phyloP scores from a whole-genome alignment of 2,329 filamentous ascomycete genomes.

The Aschersonia sp. region DNA sequence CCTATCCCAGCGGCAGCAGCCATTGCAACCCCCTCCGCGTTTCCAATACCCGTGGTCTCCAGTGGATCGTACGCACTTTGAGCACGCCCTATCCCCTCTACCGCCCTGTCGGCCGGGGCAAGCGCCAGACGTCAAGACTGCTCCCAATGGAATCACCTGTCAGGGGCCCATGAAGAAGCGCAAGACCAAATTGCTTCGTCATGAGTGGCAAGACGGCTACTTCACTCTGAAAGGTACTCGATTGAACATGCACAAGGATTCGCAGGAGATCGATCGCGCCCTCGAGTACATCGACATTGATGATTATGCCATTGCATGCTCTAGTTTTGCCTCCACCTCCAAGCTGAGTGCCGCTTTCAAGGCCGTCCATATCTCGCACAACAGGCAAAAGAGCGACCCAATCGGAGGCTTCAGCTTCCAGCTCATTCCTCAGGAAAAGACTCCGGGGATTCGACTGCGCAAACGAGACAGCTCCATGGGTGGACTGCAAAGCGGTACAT shows the following conservation, averaged over 20 bases:
- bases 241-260: conserved; percentile 61
- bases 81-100: conserved; percentile 27
- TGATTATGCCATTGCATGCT: conserved; percentile 79
- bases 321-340: conserved; percentile 54
- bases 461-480: conserved; percentile 34
- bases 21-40: conserved; percentile 37
- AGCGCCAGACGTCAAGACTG: conserved; percentile 15
- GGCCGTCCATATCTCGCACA: conserved; percentile 50
- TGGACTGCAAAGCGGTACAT: conserved; percentile 16
- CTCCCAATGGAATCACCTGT: conserved; percentile 45
- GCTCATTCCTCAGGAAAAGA: conserved; percentile 56
- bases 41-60: conserved; percentile 42
- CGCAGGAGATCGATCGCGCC: conserved; percentile 34
- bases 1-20: conserved; percentile 15
- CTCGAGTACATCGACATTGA: conserved; percentile 77
- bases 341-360: conserved; percentile 85
- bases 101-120: conserved; percentile 9
- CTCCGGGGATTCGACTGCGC: conserved; percentile 32
- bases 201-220: conserved; percentile 89
- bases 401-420: conserved; percentile 70
- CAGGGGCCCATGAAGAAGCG: conserved; percentile 91
- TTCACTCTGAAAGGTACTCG: conserved; percentile 69
- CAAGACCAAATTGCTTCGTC: conserved; percentile 72
- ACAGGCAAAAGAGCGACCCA: conserved; percentile 37
- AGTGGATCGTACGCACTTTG: conserved; percentile 27